Evolutionary conservation across 129 eudicot genomes (phyloP).

Genomic region (Saposhnikovia divaricata): DNA sequence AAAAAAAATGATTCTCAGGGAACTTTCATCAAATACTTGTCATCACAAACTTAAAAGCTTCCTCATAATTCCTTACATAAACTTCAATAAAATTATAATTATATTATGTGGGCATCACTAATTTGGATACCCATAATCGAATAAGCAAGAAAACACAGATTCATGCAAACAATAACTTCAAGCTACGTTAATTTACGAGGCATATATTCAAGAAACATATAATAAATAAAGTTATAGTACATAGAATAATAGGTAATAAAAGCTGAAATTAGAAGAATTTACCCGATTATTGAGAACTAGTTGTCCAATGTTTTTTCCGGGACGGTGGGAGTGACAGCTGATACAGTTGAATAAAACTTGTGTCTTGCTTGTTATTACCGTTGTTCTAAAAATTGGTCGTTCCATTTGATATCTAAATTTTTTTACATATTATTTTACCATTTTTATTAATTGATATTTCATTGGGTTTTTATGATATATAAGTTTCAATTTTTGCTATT

Average conservation of each 20-base stretch:
- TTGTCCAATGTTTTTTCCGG: not conserved
- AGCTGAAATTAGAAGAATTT: not conserved
- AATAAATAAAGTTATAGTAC: too few relatives aligned
- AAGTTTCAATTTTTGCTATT: too few relatives aligned
- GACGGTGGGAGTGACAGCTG: not conserved
- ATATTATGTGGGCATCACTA: not conserved
- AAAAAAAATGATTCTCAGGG: not conserved
- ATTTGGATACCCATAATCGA: not conserved
- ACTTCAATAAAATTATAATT: not conserved
- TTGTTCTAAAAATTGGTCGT: too few relatives aligned
- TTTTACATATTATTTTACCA: too few relatives aligned
- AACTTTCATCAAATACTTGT: not conserved
- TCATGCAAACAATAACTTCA: not conserved
- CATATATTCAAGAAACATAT: not conserved
- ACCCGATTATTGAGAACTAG: not conserved
- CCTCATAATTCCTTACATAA: not conserved
- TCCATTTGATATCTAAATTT: too few relatives aligned
- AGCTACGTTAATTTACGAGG: not conserved
- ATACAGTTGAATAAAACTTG: too few relatives aligned
- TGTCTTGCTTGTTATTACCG: too few relatives aligned
- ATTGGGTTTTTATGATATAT: too few relatives aligned
- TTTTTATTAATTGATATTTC: too few relatives aligned
- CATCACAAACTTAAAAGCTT: not conserved
- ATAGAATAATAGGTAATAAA: not conserved
- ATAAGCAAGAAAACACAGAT: not conserved